Percentiles rank a stretch among this genome's conserved stretches.
These are phyloP conservation scores for Didymella segeticola DNA, from an alignment of 2,329 filamentous ascomycete species.

Conservation along the genomic window DNA sequence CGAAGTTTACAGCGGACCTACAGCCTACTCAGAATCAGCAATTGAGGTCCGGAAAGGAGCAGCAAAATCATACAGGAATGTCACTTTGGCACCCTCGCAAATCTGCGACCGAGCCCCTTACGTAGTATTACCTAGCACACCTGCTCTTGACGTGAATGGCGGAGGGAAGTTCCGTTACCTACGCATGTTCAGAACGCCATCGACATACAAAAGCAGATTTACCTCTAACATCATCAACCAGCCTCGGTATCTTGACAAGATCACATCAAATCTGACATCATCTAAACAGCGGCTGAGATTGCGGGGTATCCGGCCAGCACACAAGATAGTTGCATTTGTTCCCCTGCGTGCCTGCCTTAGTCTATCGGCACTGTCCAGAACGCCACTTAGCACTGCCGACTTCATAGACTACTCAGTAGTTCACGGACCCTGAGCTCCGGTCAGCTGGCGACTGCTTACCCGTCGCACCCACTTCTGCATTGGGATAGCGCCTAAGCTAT, in stretches of 20 bases:
- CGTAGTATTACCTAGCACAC: not conserved
- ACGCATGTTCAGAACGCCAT: not conserved
- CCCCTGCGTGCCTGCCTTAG: not conserved
- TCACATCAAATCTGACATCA: not conserved
- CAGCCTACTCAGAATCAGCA: not conserved
- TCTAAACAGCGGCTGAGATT: not conserved
- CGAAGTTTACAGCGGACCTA: not conserved
- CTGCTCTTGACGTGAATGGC: not conserved
- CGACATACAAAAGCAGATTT: not conserved
- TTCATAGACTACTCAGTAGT: not conserved
- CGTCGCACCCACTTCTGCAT: conserved; percentile 13
- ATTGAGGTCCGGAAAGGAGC: not conserved
- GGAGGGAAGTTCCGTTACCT: not conserved
- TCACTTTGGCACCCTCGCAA: not conserved
- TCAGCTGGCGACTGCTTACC: not conserved
- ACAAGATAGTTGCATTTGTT: not conserved
- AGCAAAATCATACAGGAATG: not conserved
- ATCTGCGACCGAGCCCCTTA: not conserved
- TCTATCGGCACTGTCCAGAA: not conserved
- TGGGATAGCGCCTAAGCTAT: not conserved
- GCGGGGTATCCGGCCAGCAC: not conserved
- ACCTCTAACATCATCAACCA: not conserved
- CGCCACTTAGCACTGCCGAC: not conserved
- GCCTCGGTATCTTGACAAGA: not conserved
- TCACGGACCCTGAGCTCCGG: not conserved